These are phyloP conservation scores for Myochromella boudieri DNA, from an alignment of 768 basidiomycete genomes.

Conservation along the genomic window DNA sequence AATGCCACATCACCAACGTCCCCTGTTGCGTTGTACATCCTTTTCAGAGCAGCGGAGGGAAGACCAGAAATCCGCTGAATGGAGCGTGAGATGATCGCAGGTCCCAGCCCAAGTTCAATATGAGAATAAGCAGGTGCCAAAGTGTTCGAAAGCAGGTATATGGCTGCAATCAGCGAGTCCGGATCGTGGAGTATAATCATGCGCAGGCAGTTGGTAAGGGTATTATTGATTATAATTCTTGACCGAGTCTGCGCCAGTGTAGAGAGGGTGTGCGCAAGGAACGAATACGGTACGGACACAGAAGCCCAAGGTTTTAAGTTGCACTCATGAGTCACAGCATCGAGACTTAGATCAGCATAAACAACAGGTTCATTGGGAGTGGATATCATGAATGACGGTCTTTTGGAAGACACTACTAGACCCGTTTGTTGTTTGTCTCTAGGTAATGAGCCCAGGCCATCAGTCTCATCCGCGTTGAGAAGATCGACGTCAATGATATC, in stretches of 20 bases:
- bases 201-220: slow-evolving; percentile 73
- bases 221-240: slow-evolving; percentile 66
- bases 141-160: slow-evolving; percentile 83
- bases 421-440: not conserved
- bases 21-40: slow-evolving; percentile 70
- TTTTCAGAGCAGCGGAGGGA: slow-evolving; percentile 53
- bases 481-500: slow-evolving; percentile 14
- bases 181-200: slow-evolving; percentile 66
- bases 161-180: slow-evolving; percentile 65
- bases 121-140: slow-evolving; percentile 73
- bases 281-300: slow-evolving; percentile 61
- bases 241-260: slow-evolving; percentile 68
- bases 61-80: slow-evolving; percentile 76
- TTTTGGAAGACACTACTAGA: too few relatives aligned
- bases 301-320: slow-evolving; percentile 43
- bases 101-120: slow-evolving; percentile 69
- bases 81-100: slow-evolving; percentile 64
- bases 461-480: not conserved
- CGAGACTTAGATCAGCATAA: slow-evolving; percentile 38
- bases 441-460: not conserved
- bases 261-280: slow-evolving; percentile 64
- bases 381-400: not conserved
- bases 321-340: slow-evolving; percentile 48
- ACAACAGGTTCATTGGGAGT: not conserved
- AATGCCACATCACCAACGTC: slow-evolving; percentile 91